Evolutionary conservation across 2,329 filamentous ascomycete genomes (phyloP).

Genomic region (Fusarium humuli): DNA sequence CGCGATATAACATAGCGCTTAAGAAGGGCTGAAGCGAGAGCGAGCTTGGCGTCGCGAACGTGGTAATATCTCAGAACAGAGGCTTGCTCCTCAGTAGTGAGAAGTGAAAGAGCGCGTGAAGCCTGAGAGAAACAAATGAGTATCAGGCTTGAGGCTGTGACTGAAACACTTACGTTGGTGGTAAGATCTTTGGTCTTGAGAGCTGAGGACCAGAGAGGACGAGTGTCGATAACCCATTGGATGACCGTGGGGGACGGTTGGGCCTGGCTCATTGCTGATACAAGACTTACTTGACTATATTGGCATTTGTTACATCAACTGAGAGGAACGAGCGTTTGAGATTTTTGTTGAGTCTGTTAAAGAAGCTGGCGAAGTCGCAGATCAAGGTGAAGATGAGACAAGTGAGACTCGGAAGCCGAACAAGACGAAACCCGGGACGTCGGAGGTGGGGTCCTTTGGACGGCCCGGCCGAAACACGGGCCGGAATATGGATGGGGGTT

Average conservation of each 20-base stretch:
- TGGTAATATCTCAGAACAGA: constrained; percentile 72
- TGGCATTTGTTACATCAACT: neutral
- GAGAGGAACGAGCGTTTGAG: constrained; percentile 7
- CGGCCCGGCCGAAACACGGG: constrained; percentile 32
- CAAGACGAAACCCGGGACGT: constrained; percentile 34
- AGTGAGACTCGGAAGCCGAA: constrained; percentile 37
- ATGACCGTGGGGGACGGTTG: constrained; percentile 55
- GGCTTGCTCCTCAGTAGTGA: constrained; percentile 66
- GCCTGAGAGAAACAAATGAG: constrained; percentile 55
- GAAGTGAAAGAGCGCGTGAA: constrained; percentile 63
- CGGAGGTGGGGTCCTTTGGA: constrained; percentile 31
- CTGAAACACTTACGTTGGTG: constrained; percentile 54
- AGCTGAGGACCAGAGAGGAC: constrained; percentile 66
- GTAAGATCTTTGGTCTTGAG: constrained; percentile 61
- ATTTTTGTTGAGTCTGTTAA: neutral
- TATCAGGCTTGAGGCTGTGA: neutral
- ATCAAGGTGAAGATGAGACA: constrained; percentile 18
- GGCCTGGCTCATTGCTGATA: constrained; percentile 24
- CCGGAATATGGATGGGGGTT: constrained; percentile 6
- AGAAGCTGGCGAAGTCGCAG: neutral
- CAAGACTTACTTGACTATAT: neutral
- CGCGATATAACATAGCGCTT: constrained; percentile 77
- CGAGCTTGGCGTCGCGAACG: constrained; percentile 79
- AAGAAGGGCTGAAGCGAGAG: constrained; percentile 76
- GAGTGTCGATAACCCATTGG: constrained; percentile 73